These are phyloP conservation scores for Miamiensis avidus DNA, from an alignment of 169 alveolate genomes.

Conservation along the genomic window DNA sequence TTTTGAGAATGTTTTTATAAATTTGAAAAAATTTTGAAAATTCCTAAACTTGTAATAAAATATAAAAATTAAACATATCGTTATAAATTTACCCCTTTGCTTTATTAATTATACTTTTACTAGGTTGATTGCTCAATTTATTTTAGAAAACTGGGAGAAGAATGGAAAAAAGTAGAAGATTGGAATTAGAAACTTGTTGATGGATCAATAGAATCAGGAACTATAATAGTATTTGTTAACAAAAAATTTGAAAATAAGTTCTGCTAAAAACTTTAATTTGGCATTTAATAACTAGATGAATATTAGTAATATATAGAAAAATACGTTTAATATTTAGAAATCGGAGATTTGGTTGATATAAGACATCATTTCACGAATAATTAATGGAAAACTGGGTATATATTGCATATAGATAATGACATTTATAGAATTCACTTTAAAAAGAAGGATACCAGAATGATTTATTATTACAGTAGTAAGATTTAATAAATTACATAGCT, in stretches of 20 bases:
- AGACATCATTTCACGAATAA: slow-evolving; percentile 27
- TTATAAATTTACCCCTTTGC: background rate
- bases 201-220: slow-evolving; percentile 13
- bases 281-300: too few species aligned
- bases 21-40: too few species aligned
- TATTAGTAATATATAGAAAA: background rate
- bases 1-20: slow-evolving; percentile 1
- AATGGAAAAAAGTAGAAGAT: slow-evolving; percentile 13
- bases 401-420: slow-evolving; percentile 6
- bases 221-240: slow-evolving; percentile 15
- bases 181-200: slow-evolving; percentile 9
- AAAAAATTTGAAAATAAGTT: background rate
- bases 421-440: slow-evolving; percentile 7
- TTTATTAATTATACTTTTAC: background rate
- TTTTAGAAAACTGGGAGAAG: slow-evolving; percentile 4
- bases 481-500: background rate
- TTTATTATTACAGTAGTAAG: background rate
- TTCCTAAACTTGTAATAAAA: background rate
- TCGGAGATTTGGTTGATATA: slow-evolving; percentile 23
- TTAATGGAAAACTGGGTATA: background rate
- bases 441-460: slow-evolving; percentile 26
- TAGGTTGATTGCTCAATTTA: background rate
- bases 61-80: background rate
- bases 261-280: too few species aligned
- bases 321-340: background rate